phyloP scores from a whole-genome alignment of 306 rosid genomes.

The Acmispon strigosus region DNA sequence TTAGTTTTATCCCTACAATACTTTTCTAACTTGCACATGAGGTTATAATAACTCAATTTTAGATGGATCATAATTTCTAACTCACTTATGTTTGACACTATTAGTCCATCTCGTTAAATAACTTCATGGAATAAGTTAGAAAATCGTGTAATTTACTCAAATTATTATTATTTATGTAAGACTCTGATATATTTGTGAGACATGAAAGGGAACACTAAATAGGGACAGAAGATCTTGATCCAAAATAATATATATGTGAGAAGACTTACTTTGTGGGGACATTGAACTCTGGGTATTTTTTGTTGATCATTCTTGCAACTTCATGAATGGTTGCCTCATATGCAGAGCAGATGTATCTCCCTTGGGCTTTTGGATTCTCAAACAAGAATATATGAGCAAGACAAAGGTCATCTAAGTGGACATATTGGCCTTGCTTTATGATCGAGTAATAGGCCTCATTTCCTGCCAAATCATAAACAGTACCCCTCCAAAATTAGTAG shows the following conservation, averaged over 20 bases:
- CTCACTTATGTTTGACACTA: too few relatives aligned
- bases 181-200: too few relatives aligned
- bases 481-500: background rate
- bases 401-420: slow-evolving; percentile 71
- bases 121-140: too few relatives aligned
- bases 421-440: slow-evolving; percentile 56
- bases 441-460: slow-evolving; percentile 50
- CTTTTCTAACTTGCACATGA: too few relatives aligned
- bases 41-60: too few relatives aligned
- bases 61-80: too few relatives aligned
- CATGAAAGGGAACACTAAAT: too few relatives aligned
- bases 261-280: slow-evolving; percentile 53
- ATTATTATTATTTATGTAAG: too few relatives aligned
- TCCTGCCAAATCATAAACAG: slow-evolving; percentile 29
- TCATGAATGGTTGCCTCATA: slow-evolving; percentile 56
- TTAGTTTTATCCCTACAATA: background rate
- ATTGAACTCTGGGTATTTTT: slow-evolving; percentile 47
- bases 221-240: too few relatives aligned
- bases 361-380: slow-evolving; percentile 54
- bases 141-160: too few relatives aligned
- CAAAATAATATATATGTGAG: too few relatives aligned
- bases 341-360: slow-evolving; percentile 63
- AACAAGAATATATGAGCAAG: slow-evolving; percentile 53
- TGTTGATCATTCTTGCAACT: slow-evolving; percentile 38
- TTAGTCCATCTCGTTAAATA: too few relatives aligned